phyloP scores from a whole-genome alignment of 2,329 filamentous ascomycete species.

The Exserohilum rostratum region DNA sequence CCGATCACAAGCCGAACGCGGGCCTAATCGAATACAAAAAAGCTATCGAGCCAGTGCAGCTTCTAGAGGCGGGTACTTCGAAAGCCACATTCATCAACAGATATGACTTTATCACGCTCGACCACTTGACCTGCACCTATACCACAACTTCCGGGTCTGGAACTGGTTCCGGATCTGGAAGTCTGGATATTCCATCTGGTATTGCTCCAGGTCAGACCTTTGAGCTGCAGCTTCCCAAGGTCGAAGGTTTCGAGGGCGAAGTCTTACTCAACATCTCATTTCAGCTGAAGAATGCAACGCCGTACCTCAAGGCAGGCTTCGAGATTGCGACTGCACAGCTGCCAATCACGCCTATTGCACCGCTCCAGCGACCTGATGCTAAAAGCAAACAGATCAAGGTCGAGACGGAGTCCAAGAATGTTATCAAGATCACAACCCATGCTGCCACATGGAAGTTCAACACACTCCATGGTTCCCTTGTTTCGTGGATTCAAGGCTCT shows the following conservation, averaged over 20 bases:
- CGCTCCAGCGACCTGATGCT: constrained; percentile 33
- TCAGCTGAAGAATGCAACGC: constrained; percentile 38
- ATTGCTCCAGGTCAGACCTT: constrained; percentile 36
- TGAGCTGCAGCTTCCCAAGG: constrained; percentile 30
- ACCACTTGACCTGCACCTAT: constrained; percentile 39
- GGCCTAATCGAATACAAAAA: constrained; percentile 54
- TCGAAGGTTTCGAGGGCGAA: constrained; percentile 19
- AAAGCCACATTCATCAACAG: constrained; percentile 42
- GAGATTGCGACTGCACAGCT: constrained; percentile 47
- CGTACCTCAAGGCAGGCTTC: constrained; percentile 43
- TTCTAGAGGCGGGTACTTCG: constrained; percentile 27
- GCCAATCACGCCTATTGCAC: constrained; percentile 16
- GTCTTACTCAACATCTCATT: constrained; percentile 38
- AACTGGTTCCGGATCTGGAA: constrained; percentile 13
- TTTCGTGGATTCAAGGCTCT: constrained; percentile 43
- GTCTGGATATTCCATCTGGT: constrained; percentile 32
- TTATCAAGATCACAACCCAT: constrained; percentile 24
- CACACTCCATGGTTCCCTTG: constrained; percentile 59
- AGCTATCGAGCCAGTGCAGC: constrained; percentile 51
- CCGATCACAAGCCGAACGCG: constrained; percentile 50
- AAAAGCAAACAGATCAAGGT: constrained; percentile 52
- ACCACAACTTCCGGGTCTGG: constrained; percentile 16
- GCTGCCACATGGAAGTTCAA: constrained; percentile 56
- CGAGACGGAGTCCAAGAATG: constrained; percentile 22
- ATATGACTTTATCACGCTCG: constrained; percentile 47